Base-by-base conservation (phyloP, 768 basidiomycete species). In the Termitomyces sp. region DNA sequence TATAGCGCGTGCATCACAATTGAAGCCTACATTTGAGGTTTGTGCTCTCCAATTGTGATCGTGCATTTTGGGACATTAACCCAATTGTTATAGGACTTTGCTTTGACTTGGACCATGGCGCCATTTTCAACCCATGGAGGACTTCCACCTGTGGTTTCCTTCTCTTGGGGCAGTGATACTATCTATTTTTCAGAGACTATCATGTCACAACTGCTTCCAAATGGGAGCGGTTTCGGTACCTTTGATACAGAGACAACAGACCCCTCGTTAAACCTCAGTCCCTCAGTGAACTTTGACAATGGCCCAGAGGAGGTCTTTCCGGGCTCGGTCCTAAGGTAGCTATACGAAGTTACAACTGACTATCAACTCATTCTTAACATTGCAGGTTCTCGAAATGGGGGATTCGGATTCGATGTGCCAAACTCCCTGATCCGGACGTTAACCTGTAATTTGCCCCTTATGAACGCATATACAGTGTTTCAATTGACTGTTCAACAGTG, bases 381-480 rank as follows among this genome's bases (percentile, higher is more conserved):
- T 42, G 15, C 32, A 77, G 77, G 53, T 74, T 73, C 61, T 74
- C 78, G 15, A 67, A 73, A 59, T 79, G 79, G 79, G 79, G 79
- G 0, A 70, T 76, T 20, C 68, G 78, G 20, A 75, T 74, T 5
- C 72, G 70, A 40, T 80, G 78, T 61, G 59, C 64, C 15, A 74
- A 72, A 45, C 65, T 78, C 12, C 68, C 75, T 7, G 65, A 75
- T 46, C 62, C 67, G 1, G 43, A 65, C 4, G 59, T 59, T 3
- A 74, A 76, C 47, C 68, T 78, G 78, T 77, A 60, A 38, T 73
- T 64, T 29, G 40, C 38, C n/a, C 47, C n/a, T 10, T 20, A 36
- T 20, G 36, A 9, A 25, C 25, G 1, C 25, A 40, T 15, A 8
- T 56, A 7, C 12, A 1, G 12, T 7, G 14, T 8, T 56, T 2